These are phyloP conservation scores for Arctium minus DNA, from an alignment of 129 eudicot species.

Conservation along the genomic window DNA sequence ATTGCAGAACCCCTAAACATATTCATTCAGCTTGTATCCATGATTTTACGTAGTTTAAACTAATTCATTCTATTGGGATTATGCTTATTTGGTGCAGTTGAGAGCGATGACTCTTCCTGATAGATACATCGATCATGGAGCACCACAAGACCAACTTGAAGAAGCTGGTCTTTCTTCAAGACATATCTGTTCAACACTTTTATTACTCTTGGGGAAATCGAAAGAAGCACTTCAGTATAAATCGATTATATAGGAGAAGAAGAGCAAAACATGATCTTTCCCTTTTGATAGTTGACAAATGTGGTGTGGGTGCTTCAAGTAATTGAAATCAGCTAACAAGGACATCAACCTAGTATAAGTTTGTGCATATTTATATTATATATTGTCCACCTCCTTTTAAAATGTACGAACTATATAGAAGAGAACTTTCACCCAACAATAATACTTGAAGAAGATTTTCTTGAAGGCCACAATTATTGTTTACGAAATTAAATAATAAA, in stretches of 20 bases:
- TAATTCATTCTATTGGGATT: background rate
- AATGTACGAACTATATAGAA: background rate
- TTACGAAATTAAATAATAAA: background rate
- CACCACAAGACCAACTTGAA: slow-evolving; percentile 73
- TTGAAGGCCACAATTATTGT: background rate
- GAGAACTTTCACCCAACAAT: background rate
- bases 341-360: background rate
- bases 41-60: background rate
- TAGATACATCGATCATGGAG: slow-evolving; percentile 75
- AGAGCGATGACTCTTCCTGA: slow-evolving; percentile 81
- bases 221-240: slow-evolving; percentile 48
- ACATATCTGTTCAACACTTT: slow-evolving; percentile 67
- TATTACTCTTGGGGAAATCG: slow-evolving; percentile 69
- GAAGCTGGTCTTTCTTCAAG: slow-evolving; percentile 77
- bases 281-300: background rate
- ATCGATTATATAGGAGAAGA: slow-evolving; percentile 16
- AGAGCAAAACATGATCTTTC: background rate
- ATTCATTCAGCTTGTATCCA: background rate
- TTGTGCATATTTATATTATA: background rate
- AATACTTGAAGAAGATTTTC: background rate
- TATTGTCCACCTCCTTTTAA: background rate
- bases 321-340: background rate
- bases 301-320: background rate
- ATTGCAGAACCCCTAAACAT: background rate
- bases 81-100: slow-evolving; percentile 40